Percentiles rank a stretch among this genome's conserved stretches.
Evolutionary conservation across 192 early-diverging fungal genomes (phyloP).

Genomic region (Linnemannia hyalina): DNA sequence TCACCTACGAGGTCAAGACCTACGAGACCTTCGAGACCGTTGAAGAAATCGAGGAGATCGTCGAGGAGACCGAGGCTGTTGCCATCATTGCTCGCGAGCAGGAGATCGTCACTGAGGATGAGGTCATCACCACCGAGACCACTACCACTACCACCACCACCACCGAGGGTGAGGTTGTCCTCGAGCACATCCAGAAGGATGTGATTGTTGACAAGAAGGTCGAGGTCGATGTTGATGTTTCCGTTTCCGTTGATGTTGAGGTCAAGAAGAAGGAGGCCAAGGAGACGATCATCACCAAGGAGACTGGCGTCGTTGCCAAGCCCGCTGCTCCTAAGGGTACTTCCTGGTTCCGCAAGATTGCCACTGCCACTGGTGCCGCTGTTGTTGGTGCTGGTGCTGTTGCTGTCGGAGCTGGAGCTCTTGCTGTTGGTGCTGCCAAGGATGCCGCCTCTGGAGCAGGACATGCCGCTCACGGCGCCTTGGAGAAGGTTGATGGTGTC

Average conservation of each 20-base stretch:
- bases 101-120: neutral
- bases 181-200: slow-evolving; percentile 3
- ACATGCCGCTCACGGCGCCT: slow-evolving; percentile 2
- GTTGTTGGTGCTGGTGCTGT: slow-evolving; percentile 6
- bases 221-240: neutral
- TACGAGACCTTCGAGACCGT: slow-evolving; percentile 34
- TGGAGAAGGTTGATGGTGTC: slow-evolving; percentile 25
- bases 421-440: neutral
- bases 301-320: neutral
- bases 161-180: neutral
- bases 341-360: slow-evolving; percentile 19
- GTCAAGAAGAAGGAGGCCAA: neutral
- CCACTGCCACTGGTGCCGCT: slow-evolving; percentile 7
- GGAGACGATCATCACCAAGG: neutral
- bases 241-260: neutral
- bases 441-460: neutral
- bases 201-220: neutral
- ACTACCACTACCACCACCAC: neutral
- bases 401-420: neutral
- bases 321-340: slow-evolving; percentile 13
- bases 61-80: slow-evolving; percentile 34
- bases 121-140: neutral
- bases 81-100: slow-evolving; percentile 28
- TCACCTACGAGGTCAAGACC: slow-evolving; percentile 27
- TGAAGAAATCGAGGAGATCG: slow-evolving; percentile 42